Evolutionary conservation across 2,329 filamentous ascomycete species (phyloP).

Genomic region (Leptographium wingfieldii): DNA sequence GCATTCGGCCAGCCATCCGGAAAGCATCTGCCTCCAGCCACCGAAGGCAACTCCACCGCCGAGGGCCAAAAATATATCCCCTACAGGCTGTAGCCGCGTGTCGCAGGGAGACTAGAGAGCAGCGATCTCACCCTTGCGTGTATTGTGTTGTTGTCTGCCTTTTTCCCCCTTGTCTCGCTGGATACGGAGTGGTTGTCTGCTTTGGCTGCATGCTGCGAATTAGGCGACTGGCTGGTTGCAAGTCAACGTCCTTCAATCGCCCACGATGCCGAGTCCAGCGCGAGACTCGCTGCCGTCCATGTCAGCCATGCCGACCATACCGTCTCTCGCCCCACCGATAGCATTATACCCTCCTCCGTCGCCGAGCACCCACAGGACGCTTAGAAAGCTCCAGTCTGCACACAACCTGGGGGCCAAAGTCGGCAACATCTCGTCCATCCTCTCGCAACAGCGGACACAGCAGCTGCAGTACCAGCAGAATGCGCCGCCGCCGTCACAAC

Average conservation of each 20-base stretch:
- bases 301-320: slow-evolving; percentile 10
- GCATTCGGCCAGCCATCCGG: neutral
- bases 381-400: slow-evolving; percentile 65
- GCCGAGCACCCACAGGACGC: slow-evolving; percentile 51
- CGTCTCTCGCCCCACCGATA: slow-evolving; percentile 18
- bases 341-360: slow-evolving; percentile 44
- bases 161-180: neutral
- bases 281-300: slow-evolving; percentile 13
- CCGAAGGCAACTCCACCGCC: slow-evolving; percentile 1
- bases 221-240: neutral
- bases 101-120: neutral
- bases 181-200: neutral
- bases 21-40: neutral
- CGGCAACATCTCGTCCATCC: slow-evolving; percentile 38
- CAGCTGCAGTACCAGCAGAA: slow-evolving; percentile 30
- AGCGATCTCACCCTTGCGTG: neutral
- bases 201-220: neutral
- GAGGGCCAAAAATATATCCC: neutral
- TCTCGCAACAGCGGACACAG: slow-evolving; percentile 35
- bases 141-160: neutral
- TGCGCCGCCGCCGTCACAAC: slow-evolving; percentile 16
- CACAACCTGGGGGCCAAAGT: slow-evolving; percentile 51
- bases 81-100: neutral
- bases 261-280: slow-evolving; percentile 20
- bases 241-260: neutral